Evolutionary conservation across 1,284 basidiomycete species (phyloP), one percentile per base, ranked within the genome.

Genomic region (Pholiota adiposa): DNA sequence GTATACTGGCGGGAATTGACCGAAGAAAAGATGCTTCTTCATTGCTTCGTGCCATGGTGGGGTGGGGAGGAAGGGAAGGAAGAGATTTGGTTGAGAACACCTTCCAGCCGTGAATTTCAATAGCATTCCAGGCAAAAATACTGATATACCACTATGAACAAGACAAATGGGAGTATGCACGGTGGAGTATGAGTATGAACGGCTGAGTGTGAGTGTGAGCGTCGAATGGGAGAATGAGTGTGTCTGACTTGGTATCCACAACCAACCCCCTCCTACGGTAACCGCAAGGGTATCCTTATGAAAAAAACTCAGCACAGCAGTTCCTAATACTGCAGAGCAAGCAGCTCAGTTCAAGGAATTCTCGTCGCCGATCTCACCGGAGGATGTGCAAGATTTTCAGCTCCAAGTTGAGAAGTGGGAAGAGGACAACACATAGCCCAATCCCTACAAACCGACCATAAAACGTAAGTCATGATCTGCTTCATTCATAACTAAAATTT

Each of bases 331-430:
- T 8, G 49, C 21, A 5, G 57, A 66, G 21, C 65, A 66, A 33
- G 34, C 54, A 4, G 38, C 44, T 7, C 65, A 60, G n/a, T 67
- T 65, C 38, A n/a, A 52, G 5, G 63, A 63, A 3, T 67, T 70
- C 38, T 41, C 48, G n/a, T 31, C 12, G 0, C 58, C 62, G 2
- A 41, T 67, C 14, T 51, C 58, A 31, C 2, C n/a, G 8, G 48
- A 53, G 12, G 25, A 51, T 5, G 25, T 63, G n/a, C 19, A n/a
- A 8, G 36, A 53, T 9, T 72, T 67, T 67, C 53, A 51, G 12
- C 23, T 8, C 1, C 33, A 41, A 36, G 52, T 70, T 4, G 31
- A 58, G 50, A 58, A 33, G 12, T 72, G 68, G 63, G 66, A 62
- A 36, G 18, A 33, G 18, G 31, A 55, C 19, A 36, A 33, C 3